A percentile compares a stretch with the other conserved stretches of the same genome.
Evolutionary conservation across 495 filamentous ascomycete species (phyloP).

Genomic region (Aspergillus indologenus): DNA sequence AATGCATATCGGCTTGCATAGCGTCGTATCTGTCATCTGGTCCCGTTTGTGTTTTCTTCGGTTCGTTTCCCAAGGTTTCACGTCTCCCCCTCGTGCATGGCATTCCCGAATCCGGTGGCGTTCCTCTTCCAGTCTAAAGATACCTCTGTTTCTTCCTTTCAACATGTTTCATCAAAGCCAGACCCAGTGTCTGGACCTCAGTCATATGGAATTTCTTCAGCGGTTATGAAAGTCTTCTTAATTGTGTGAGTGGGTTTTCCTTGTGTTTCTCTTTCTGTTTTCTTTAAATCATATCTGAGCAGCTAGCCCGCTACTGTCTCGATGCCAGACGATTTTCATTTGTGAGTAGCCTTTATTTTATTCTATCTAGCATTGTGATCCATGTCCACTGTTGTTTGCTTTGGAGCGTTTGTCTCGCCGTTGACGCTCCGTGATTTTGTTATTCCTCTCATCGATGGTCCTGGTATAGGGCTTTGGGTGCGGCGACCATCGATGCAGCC

Average conservation of each 20-base stretch:
- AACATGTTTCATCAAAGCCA: conserved; percentile 16
- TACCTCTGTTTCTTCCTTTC: conserved; percentile 32
- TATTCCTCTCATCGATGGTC: conserved; percentile 5
- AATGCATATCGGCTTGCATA: conserved; percentile 49
- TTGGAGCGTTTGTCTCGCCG: conserved; percentile 19
- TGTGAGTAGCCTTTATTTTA: conserved; percentile 24
- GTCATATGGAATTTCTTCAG: conserved; percentile 29
- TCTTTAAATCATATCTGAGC: background rate
- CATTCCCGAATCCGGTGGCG: conserved; percentile 45
- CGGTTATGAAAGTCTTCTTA: conserved; percentile 25
- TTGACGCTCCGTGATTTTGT: conserved; percentile 21
- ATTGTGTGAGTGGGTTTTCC: conserved; percentile 19
- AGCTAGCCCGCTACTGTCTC: conserved; percentile 19
- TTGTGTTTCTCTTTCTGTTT: conserved; percentile 12
- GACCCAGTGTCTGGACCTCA: conserved; percentile 21
- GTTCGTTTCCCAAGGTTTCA: conserved; percentile 29
- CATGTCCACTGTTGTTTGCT: conserved; percentile 9
- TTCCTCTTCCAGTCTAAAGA: conserved; percentile 42
- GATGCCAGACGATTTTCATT: conserved; percentile 34
- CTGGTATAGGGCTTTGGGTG: conserved; percentile 11
- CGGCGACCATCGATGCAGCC: background rate
- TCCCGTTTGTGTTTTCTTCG: conserved; percentile 21
- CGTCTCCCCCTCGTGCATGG: conserved; percentile 38
- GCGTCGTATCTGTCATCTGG: conserved; percentile 35
- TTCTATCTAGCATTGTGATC: conserved; percentile 17